These are phyloP conservation scores for Lactuca saligna DNA, from an alignment of 129 eudicot species.

Conservation along the genomic window DNA sequence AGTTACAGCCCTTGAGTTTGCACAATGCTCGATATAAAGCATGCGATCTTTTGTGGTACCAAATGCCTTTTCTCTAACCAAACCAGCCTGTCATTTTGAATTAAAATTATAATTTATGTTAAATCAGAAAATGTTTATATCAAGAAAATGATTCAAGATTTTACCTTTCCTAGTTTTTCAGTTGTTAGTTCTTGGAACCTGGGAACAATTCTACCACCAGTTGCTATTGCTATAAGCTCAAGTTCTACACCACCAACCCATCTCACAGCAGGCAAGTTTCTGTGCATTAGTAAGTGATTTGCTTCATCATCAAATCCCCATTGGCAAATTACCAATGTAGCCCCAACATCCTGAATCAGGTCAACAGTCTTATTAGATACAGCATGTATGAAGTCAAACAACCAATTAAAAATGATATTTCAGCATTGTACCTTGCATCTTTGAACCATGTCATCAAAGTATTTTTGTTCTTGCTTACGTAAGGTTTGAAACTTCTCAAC, in stretches of 20 bases:
- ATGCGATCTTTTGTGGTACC: constrained; percentile 97
- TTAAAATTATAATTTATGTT: not conserved
- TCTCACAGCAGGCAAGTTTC: constrained; percentile 97
- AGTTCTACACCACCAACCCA: constrained; percentile 99
- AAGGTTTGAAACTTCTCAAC: constrained; percentile 93
- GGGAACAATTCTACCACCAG: constrained; percentile 99
- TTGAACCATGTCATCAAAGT: constrained; percentile 98
- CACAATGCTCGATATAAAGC: constrained; percentile 98
- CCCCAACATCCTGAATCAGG: constrained; percentile 85
- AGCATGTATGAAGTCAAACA: not conserved
- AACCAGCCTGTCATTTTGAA: constrained; percentile 67
- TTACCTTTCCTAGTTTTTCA: constrained; percentile 92
- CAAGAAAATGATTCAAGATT: not conserved
- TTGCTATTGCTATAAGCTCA: constrained; percentile 96
- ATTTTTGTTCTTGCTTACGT: constrained; percentile 89
- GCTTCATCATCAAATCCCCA: constrained; percentile 99
- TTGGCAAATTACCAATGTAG: constrained; percentile 96
- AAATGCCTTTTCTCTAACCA: constrained; percentile 89
- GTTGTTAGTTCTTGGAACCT: constrained; percentile 96
- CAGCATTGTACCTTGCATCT: constrained; percentile 71
- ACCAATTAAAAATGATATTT: not conserved
- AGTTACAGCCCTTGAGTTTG: constrained; percentile 97
- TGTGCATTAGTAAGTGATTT: constrained; percentile 90
- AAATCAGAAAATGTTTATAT: not conserved
- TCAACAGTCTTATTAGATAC: not conserved